Evolutionary conservation across 1,284 basidiomycete genomes (phyloP), one percentile per base, ranked within the genome.

Genomic region (Puccinia sorghi): DNA sequence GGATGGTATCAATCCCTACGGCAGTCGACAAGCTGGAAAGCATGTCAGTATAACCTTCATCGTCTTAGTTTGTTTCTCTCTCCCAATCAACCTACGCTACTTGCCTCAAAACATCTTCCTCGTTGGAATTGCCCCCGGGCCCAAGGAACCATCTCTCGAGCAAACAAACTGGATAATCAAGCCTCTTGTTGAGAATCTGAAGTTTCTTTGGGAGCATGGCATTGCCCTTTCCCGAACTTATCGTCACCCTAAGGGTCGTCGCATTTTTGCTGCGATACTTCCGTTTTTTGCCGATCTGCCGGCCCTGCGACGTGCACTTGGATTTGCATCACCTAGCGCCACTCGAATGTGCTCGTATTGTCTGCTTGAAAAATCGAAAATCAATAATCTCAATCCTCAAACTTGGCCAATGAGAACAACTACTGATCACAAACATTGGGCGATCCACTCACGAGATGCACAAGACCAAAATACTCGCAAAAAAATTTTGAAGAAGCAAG

Each of bases 41-140:
- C 1, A 32, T 2, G 32, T 32, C 32, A 32, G 32, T 32, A 4
- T 32, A 32, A 32, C 32, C 2, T 32, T 32, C 32, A 32, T 32
- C 32, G 4, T 32, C 11, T 20, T 72, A 17, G 50, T 59, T 2
- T 72, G 52, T 59, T 20, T 72, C 2, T 39, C 32, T 41, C 71
- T 57, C 15, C 86, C 86, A 3, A 81, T 81, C 0, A 27, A 80
- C 3, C 41, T 85, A 15, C 84, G 86, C 0, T 84, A 84, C n/a
- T n/a, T n/a, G n/a, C n/a, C n/a, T 77, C 80, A 82, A 22, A 86
- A 87, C 63, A 81, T 86, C 20, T 86, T 82, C 72, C 81, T 86
- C 13, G 84, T 83, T 9, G 85, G 85, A 0, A 80, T 86, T 20
- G 83, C 83, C 2, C 43, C 43, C 8, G 43, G 43, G 8, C 43